Conservation (phyloP, 495 filamentous ascomycete genomes). For the Podospora fimiseda region DNA sequence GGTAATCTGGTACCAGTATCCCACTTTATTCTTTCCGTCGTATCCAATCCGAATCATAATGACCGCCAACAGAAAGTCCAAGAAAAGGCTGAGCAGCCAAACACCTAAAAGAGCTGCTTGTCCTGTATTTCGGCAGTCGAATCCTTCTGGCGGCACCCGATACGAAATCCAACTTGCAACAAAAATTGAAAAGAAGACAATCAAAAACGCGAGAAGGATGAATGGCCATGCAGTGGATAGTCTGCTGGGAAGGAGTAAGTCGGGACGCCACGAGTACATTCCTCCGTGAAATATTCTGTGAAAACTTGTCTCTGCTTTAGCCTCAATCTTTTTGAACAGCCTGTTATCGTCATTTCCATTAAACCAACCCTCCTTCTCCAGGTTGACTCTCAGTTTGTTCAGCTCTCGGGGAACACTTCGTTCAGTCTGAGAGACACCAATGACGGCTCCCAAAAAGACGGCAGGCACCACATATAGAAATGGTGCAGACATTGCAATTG, state of each 20-base stretch:
- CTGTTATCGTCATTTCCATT: too few relatives aligned
- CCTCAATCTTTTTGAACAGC: too few relatives aligned
- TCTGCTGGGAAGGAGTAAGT: background rate
- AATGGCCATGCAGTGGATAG: background rate
- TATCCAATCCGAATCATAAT: background rate
- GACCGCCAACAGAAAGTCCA: slow-evolving; percentile 3
- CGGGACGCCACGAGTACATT: slow-evolving; percentile 11
- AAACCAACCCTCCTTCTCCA: background rate
- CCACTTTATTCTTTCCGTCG: background rate
- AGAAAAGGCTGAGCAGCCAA: slow-evolving; percentile 1
- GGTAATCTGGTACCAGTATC: slow-evolving; percentile 3
- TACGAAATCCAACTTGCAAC: slow-evolving; percentile 11
- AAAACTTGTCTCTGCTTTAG: background rate
- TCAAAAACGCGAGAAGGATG: background rate
- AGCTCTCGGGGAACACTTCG: slow-evolving; percentile 7
- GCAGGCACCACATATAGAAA: slow-evolving; percentile 10
- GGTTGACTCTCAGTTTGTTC: slow-evolving; percentile 1
- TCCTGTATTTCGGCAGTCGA: slow-evolving; percentile 12
- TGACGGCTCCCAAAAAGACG: slow-evolving; percentile 12
- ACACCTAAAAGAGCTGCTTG: slow-evolving; percentile 2
- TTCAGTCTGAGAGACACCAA: slow-evolving; percentile 12
- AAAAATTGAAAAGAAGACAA: slow-evolving; percentile 8
- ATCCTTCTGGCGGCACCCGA: slow-evolving; percentile 13
- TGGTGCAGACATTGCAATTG: slow-evolving; percentile 16
- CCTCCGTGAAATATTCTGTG: slow-evolving; percentile 6